A percentile compares a stretch with the other conserved stretches of the same genome.
Conservation (phyloP, 2,329 filamentous ascomycete genomes). For the Fusarium caatingaense region DNA sequence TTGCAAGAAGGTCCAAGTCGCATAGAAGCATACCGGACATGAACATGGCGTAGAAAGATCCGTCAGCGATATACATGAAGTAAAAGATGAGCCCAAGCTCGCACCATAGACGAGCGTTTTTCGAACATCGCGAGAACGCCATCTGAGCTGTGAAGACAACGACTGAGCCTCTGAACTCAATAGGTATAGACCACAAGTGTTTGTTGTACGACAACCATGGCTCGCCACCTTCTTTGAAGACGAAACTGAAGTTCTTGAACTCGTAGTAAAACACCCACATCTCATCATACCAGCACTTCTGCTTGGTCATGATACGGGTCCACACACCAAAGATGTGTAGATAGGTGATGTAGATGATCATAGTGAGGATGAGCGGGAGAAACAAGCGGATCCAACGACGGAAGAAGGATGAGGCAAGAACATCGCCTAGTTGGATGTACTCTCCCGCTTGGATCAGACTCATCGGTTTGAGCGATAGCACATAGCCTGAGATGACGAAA, state of each 20-base stretch:
- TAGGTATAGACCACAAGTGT: conserved; percentile 72
- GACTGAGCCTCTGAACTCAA: conserved; percentile 73
- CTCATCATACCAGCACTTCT: conserved; percentile 60
- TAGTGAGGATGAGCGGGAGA: conserved; percentile 64
- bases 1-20: conserved; percentile 68
- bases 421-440: conserved; percentile 55
- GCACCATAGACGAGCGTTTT: conserved; percentile 65
- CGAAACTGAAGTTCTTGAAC: conserved; percentile 76
- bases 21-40: conserved; percentile 70
- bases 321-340: conserved; percentile 66
- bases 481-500: conserved; percentile 69
- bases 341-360: conserved; percentile 61
- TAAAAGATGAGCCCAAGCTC: conserved; percentile 67
- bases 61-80: conserved; percentile 75
- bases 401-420: conserved; percentile 60
- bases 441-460: conserved; percentile 59
- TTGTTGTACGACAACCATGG: conserved; percentile 65
- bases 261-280: conserved; percentile 64
- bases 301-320: conserved; percentile 52
- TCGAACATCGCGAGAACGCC: conserved; percentile 67
- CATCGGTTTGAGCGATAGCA: conserved; percentile 63
- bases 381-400: conserved; percentile 62
- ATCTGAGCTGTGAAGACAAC: conserved; percentile 68
- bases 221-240: conserved; percentile 68
- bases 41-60: conserved; percentile 71